Evolutionary conservation across 768 basidiomycete species (phyloP).

Genomic region (Rhodosporidiobolus odoratus): DNA sequence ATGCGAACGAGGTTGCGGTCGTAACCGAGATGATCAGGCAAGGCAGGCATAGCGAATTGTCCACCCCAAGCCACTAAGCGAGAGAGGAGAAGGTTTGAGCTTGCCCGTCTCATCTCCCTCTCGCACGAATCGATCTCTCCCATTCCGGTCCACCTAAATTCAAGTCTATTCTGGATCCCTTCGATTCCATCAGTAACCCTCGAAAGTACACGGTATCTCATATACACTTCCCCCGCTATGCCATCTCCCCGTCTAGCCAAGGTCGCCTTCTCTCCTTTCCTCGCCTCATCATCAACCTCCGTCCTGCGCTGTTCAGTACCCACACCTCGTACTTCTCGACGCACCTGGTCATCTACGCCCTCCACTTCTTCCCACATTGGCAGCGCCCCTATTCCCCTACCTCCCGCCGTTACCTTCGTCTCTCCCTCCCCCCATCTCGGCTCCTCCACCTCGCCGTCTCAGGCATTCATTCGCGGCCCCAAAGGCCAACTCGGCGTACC

Average conservation of each 20-base stretch:
- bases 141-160: too few relatives aligned
- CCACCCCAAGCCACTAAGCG: not conserved
- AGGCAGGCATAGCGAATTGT: slow-evolving; percentile 7
- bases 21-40: not conserved
- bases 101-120: too few relatives aligned
- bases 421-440: not conserved
- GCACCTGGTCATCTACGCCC: not conserved
- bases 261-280: not conserved
- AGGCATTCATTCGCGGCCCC: slow-evolving; percentile 20
- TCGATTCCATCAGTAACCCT: too few relatives aligned
- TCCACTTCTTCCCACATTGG: slow-evolving; percentile 26
- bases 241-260: too few relatives aligned
- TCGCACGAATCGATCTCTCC: too few relatives aligned
- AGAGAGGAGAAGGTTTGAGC: not conserved
- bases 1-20: slow-evolving; percentile 29
- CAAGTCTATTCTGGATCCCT: too few relatives aligned
- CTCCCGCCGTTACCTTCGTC: slow-evolving; percentile 15
- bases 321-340: not conserved
- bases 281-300: not conserved
- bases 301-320: not conserved
- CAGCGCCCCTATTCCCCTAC: slow-evolving; percentile 23
- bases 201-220: too few relatives aligned
- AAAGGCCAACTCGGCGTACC: slow-evolving; percentile 27
- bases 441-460: not conserved
- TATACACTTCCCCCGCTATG: too few relatives aligned